Base-by-base conservation (phyloP, 768 basidiomycete genomes). In the Gloeostereum incarnatum region DNA sequence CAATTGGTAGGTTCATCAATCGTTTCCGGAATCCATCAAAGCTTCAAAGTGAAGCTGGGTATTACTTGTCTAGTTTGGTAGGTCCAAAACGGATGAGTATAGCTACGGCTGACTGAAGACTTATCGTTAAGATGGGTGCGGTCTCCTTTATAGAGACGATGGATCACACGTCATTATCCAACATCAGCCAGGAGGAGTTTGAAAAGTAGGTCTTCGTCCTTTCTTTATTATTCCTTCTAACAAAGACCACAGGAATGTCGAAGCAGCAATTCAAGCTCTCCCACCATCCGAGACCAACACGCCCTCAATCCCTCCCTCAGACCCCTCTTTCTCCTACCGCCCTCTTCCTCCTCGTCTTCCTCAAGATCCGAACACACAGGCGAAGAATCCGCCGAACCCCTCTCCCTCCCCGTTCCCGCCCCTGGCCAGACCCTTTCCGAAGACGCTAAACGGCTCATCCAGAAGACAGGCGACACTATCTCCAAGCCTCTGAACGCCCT, bases 81-180 rank as follows among this genome's bases (percentile, higher is more conserved):
- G 49, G 82, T 58, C 16, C 2, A 25, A 2, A 23, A 2, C 23
- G 18, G 44, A 0, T 18, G 3, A 17, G 6, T 5, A 21, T 3
- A 6, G 14, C 43, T 3, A 8, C 37, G 10, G 14, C 7, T 19
- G 30, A 31, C 35, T 38, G 16, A 13, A 35, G 8, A 21, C 18
- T 8, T 23, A 38, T 14, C 21, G 5, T 4, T 6, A 45, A 97
- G 91, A 93, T 85, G 76, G 96, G 91, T 3, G 91, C 96, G 2
- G 88, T 98, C 24, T 87, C 89, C 1, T 99, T 97, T 56, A 92
- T 99, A 45, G 96, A 99, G 60, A 88, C 91, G 0, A 92, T 99
- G 89, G 96, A 98, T 55, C 87, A 93, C 42, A 83, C 90, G 0
- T 86, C 87, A 6, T 62, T 99, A 30, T 94, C 91, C n/a, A 82